These are phyloP conservation scores for Cutaneotrichosporon sp. DNA, from an alignment of 1,284 basidiomycete genomes.

Conservation along the genomic window DNA sequence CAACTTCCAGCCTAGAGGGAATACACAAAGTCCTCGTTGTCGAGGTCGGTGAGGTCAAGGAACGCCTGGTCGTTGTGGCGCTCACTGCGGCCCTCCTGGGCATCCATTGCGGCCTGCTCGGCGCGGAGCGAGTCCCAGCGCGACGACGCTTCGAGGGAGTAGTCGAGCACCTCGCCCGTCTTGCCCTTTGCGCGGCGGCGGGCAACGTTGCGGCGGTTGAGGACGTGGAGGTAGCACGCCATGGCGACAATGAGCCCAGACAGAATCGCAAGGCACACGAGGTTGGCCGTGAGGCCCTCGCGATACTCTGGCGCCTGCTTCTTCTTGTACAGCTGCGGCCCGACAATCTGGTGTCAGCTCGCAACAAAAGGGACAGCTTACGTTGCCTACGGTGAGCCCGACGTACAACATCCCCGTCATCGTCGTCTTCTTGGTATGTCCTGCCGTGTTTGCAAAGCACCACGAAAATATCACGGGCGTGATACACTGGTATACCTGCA, in stretches of 20 bases:
- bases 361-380: neutral
- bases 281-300: conserved; percentile 8
- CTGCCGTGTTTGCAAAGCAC: conserved; percentile 29
- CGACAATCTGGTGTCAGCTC: conserved; percentile 28
- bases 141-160: neutral
- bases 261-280: conserved; percentile 17
- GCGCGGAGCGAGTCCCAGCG: neutral
- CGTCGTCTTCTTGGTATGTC: conserved; percentile 33
- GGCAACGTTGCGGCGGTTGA: conserved; percentile 49
- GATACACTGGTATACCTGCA: conserved; percentile 25
- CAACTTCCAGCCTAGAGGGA: neutral
- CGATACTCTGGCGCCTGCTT: conserved; percentile 24
- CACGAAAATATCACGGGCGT: conserved; percentile 33
- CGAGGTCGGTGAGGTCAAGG: conserved; percentile 10
- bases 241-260: conserved; percentile 23
- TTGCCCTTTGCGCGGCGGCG: conserved; percentile 49
- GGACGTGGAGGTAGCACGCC: conserved; percentile 48
- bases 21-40: conserved; percentile 11
- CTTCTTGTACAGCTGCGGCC: conserved; percentile 23
- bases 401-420: conserved; percentile 33
- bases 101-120: neutral
- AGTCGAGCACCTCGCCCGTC: conserved; percentile 43
- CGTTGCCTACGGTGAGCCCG: conserved; percentile 24
- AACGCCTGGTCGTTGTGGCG: neutral
- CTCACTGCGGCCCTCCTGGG: neutral